Conservation (phyloP, 805 yeast species). For the Torulaspora gathmanii region DNA sequence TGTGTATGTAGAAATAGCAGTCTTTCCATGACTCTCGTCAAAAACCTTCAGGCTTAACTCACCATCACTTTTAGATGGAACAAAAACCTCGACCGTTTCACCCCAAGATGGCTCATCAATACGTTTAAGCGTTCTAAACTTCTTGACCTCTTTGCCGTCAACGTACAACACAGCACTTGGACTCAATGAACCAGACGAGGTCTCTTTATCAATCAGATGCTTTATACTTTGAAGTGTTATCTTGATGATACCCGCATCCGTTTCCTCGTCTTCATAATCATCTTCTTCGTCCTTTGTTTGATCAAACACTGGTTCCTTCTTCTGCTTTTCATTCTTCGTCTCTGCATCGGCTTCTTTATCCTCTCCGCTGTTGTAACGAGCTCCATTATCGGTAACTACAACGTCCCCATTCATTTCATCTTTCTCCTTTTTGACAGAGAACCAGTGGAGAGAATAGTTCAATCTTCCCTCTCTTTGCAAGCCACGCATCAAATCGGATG, state of each 20-base stretch:
- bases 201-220: conserved; percentile 48
- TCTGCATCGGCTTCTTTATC: conserved; percentile 4
- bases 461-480: conserved; percentile 53
- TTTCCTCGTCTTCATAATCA: conserved; percentile 31
- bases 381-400: conserved; percentile 3
- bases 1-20: conserved; percentile 48
- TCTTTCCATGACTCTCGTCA: conserved; percentile 50
- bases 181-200: conserved; percentile 44
- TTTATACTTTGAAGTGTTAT: conserved; percentile 56
- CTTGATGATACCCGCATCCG: conserved; percentile 73
- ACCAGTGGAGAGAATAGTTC: conserved; percentile 50
- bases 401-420: conserved; percentile 11
- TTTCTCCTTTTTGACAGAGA: conserved; percentile 30
- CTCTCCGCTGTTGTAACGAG: not conserved
- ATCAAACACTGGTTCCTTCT: conserved; percentile 16
- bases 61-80: conserved; percentile 57
- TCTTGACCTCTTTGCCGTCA: conserved; percentile 51
- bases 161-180: conserved; percentile 66
- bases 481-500: conserved; percentile 36
- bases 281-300: conserved; percentile 18
- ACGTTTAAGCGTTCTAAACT: conserved; percentile 57
- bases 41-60: conserved; percentile 52
- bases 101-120: conserved; percentile 74
- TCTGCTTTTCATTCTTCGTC: conserved; percentile 9
- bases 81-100: conserved; percentile 54